Evolutionary conservation across 1,284 basidiomycete genomes (phyloP).

Genomic region (Puccinia coronata): DNA sequence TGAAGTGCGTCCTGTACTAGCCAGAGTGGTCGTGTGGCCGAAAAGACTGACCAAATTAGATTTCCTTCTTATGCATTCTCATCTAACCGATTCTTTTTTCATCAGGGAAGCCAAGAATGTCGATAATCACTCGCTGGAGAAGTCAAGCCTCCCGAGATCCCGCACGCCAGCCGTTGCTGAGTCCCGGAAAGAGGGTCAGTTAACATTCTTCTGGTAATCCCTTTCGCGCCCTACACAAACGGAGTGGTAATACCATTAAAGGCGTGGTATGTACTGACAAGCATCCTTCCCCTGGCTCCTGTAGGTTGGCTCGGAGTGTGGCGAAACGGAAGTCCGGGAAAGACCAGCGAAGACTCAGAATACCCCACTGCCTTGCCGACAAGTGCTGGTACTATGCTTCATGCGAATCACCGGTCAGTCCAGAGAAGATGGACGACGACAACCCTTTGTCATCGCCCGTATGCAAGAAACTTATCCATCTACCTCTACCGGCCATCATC

Average conservation of each 20-base stretch:
- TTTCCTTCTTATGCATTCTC: neutral
- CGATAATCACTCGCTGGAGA: neutral
- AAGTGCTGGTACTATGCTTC: slow-evolving; percentile 34
- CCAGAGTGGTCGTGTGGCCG: no score
- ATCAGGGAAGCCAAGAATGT: neutral
- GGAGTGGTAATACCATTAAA: neutral
- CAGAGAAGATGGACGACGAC: neutral
- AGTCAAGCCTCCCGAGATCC: neutral
- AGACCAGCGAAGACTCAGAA: neutral
- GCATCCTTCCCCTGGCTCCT: neutral
- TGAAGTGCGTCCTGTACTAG: no score
- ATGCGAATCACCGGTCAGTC: slow-evolving; percentile 41
- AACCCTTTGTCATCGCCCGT: neutral
- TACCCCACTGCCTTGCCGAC: slow-evolving; percentile 33
- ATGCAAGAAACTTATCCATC: neutral
- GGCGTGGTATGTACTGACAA: no score
- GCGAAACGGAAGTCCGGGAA: neutral
- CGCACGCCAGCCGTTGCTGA: slow-evolving; percentile 5
- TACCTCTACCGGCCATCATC: neutral
- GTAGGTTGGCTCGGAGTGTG: neutral
- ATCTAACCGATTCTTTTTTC: no score
- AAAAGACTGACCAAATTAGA: neutral
- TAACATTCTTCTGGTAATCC: neutral
- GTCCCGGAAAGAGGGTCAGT: neutral
- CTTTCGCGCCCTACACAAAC: neutral